Percentiles rank a stretch among this genome's conserved stretches.
Conservation (phyloP, 257 asterid genomes). For the Penstemon eatonii region DNA sequence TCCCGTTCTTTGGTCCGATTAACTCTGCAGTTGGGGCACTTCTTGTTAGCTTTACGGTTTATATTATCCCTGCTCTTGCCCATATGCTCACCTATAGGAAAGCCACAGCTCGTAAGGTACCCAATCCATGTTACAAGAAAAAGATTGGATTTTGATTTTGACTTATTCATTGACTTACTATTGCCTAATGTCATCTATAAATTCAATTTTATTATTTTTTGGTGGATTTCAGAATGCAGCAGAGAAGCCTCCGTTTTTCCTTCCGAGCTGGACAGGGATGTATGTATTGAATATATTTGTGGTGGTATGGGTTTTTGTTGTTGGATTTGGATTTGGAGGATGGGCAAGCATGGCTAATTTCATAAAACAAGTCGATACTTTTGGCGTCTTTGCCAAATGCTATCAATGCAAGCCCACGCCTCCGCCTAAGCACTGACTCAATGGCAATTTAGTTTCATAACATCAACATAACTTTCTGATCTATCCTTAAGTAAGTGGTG, state of each 20-base stretch:
- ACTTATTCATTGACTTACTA: not conserved
- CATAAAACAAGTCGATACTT: constrained; percentile 70
- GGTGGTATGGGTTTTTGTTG: constrained; percentile 66
- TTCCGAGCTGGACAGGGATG: constrained; percentile 91
- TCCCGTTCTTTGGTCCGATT: constrained; percentile 94
- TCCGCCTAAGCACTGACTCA: not conserved
- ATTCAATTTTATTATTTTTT: not conserved
- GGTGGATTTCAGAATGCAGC: constrained; percentile 72
- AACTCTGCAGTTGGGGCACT: constrained; percentile 96
- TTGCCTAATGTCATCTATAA: not conserved
- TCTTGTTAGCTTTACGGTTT: constrained; percentile 90
- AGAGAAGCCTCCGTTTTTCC: constrained; percentile 83
- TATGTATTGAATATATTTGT: constrained; percentile 62
- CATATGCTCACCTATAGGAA: constrained; percentile 88
- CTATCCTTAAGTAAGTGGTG: too few species aligned
- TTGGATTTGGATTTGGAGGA: constrained; percentile 98
- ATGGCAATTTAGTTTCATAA: too few species aligned
- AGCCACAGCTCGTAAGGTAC: constrained; percentile 81
- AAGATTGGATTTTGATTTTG: not conserved
- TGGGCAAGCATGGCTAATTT: constrained; percentile 96
- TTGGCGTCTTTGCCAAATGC: constrained; percentile 95
- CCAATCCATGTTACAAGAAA: too few species aligned
- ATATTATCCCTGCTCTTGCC: constrained; percentile 82
- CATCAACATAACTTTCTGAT: too few species aligned
- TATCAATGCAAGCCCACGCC: constrained; percentile 78